Base-by-base conservation (phyloP, 768 basidiomycete species). In the Brasilioporus rufonigricans region DNA sequence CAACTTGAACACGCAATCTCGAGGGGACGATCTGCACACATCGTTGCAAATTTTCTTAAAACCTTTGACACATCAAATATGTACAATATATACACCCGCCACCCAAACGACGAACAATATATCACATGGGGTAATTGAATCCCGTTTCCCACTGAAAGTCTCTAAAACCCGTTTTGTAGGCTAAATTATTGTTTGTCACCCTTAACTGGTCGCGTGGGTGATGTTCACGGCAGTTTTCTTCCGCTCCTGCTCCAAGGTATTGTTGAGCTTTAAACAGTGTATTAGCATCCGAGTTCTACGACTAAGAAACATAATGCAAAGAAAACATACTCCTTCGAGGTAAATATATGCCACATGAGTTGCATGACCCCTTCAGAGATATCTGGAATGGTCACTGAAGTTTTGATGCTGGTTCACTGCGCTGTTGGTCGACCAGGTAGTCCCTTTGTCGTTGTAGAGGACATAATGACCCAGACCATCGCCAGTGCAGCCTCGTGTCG, bases 271-370 rank as follows among this genome's bases (percentile, higher is more conserved):
- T 36, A 3, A 27, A 31, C 13, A 6, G 4, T 8, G 23, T 13
- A 26, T 63, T 55, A 65, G 43, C 23, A 38, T 31, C 26, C 9
- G 2, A 8, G 14, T 40, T 38, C 7, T n/a, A 11, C 16, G 14
- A 36, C 7, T 9, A n/a, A n/a, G 2, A 47, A 12, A 39, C 9
- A 36, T 9, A n/a, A n/a, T 9, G 27, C 4, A 29, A n/a, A 14
- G 10, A 48, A 18, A 29, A 43, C 56, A 14, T 35, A 66, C 67
- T 19, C 46, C 51, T 1, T 3, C 0, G 6, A 53, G 10, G 31
- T 33, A 51, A 24, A 55, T 27, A 35, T 39, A 50, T 18, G 39
- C 56, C 3, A 58, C 14, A 1, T 35, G 21, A 67, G 0, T 12
- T 41, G 19, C 18, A 0, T 33, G 8, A 1, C 10, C 18, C 65